Percentiles rank a stretch among this genome's conserved stretches.
Conservation (phyloP, 2,329 filamentous ascomycete species). For the Trichoderma atrobrunneum region DNA sequence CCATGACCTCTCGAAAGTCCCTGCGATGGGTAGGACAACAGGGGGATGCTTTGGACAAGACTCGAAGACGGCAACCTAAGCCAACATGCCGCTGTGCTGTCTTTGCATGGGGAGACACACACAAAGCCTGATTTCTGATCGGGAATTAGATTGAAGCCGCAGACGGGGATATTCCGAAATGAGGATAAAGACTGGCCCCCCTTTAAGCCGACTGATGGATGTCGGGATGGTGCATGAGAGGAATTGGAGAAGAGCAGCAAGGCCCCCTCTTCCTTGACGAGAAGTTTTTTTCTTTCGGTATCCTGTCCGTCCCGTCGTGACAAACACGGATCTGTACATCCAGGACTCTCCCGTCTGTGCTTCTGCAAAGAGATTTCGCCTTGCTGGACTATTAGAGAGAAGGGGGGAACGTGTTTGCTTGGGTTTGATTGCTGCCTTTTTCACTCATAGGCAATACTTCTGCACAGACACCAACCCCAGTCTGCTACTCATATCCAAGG, state of each 20-base stretch:
- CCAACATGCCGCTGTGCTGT: background rate
- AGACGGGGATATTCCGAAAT: background rate
- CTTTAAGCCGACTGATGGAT: background rate
- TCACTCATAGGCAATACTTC: background rate
- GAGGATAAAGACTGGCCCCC: background rate
- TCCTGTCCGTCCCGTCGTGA: background rate
- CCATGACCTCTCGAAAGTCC: background rate
- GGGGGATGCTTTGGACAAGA: background rate
- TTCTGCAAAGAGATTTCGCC: background rate
- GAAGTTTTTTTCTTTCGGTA: background rate
- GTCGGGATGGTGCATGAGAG: constrained; percentile 1
- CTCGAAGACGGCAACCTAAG: background rate
- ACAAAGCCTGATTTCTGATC: background rate
- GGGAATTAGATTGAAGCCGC: background rate
- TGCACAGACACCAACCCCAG: background rate
- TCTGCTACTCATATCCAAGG: background rate
- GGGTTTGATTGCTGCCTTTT: background rate
- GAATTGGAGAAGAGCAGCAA: background rate
- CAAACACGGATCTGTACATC: constrained; percentile 10
- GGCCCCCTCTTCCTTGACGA: background rate
- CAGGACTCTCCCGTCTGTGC: background rate
- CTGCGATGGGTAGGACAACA: background rate
- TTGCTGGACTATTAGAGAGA: background rate
- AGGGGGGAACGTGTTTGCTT: background rate
- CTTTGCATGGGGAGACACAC: background rate